phyloP scores from a whole-genome alignment of 2,329 filamentous ascomycete genomes.

The Fusarium nelsonii region DNA sequence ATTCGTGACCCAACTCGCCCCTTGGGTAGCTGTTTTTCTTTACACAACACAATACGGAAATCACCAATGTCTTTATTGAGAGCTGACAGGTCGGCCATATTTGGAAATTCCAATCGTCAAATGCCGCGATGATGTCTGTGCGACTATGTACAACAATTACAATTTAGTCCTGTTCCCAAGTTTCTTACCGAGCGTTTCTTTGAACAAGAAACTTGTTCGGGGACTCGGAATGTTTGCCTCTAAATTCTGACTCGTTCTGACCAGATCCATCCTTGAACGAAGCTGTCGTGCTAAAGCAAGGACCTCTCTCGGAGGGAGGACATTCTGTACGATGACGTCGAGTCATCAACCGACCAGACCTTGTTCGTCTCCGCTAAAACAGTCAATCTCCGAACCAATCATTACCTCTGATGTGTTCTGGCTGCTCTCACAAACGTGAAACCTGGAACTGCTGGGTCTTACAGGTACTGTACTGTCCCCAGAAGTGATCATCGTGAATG shows the following conservation, averaged over 20 bases:
- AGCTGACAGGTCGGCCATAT: not conserved
- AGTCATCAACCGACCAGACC: slow-evolving; percentile 11
- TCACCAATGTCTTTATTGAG: not conserved
- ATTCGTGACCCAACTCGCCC: slow-evolving; percentile 32
- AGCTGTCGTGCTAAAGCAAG: slow-evolving; percentile 33
- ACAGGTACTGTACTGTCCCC: slow-evolving; percentile 10
- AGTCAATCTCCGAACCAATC: slow-evolving; percentile 29
- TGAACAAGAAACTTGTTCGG: slow-evolving; percentile 6
- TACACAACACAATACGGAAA: not conserved
- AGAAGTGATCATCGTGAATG: slow-evolving; percentile 42
- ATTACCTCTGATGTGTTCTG: not conserved
- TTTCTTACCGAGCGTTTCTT: not conserved
- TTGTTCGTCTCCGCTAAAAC: slow-evolving; percentile 21
- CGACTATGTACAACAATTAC: not conserved
- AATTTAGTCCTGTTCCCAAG: no score
- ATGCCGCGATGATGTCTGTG: slow-evolving; percentile 7
- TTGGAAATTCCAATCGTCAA: slow-evolving; percentile 5
- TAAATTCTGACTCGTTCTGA: not conserved
- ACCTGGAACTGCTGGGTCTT: slow-evolving; percentile 16
- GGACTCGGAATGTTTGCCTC: not conserved
- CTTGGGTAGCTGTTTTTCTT: slow-evolving; percentile 23
- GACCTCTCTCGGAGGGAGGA: slow-evolving; percentile 27
- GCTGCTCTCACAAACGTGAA: slow-evolving; percentile 16
- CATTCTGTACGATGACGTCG: slow-evolving; percentile 46
- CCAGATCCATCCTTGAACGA: slow-evolving; percentile 23